Conservation (phyloP, 176 grass and related monocot species). For the Triticum dicoccoides region DNA sequence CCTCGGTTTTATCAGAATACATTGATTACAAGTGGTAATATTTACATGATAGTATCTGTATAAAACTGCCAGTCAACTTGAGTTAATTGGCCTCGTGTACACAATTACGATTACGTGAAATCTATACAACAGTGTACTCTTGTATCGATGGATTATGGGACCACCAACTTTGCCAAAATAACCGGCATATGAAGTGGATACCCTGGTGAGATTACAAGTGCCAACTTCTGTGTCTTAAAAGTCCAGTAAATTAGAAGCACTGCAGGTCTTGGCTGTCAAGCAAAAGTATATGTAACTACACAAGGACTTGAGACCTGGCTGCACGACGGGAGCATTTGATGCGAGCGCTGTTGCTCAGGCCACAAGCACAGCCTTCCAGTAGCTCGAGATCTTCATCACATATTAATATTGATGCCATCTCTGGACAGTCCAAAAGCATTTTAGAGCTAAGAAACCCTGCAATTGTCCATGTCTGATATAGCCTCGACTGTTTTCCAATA, state of each 20-base stretch:
- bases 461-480: constrained; percentile 94
- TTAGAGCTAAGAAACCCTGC: constrained; percentile 86
- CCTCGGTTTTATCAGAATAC: background rate
- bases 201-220: constrained; percentile 15
- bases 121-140: constrained; percentile 31
- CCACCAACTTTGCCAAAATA: constrained; percentile 44
- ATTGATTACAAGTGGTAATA: constrained; percentile 23
- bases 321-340: constrained; percentile 84
- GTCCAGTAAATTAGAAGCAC: background rate
- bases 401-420: constrained; percentile 65
- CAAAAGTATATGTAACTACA: constrained; percentile 41
- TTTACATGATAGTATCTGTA: constrained; percentile 42
- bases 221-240: constrained; percentile 8
- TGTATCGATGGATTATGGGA: constrained; percentile 30
- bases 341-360: constrained; percentile 71
- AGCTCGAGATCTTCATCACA: constrained; percentile 97
- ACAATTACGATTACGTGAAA: constrained; percentile 19
- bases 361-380: constrained; percentile 88
- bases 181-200: constrained; percentile 21
- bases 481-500: constrained; percentile 81
- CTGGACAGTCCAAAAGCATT: constrained; percentile 78
- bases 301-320: constrained; percentile 80
- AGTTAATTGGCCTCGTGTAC: constrained; percentile 10
- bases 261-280: constrained; percentile 22
- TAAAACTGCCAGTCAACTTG: constrained; percentile 33